Conservation (phyloP, 345 rosid species). For the Rhodomyrtus tomentosa region DNA sequence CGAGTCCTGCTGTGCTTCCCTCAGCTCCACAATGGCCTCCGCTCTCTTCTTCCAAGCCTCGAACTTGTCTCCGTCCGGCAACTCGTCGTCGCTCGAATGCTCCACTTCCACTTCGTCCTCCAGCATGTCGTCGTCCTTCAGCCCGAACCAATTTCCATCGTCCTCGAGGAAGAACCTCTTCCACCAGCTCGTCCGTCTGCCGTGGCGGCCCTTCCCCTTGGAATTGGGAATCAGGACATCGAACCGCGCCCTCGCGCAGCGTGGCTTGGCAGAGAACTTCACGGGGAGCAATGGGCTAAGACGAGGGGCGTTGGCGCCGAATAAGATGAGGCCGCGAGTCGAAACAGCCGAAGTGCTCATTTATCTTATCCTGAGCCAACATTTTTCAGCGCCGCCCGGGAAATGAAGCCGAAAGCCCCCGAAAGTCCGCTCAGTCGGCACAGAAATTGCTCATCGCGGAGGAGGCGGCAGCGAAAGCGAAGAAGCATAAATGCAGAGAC, state of each 20-base stretch:
- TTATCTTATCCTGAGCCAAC: constrained; percentile 33
- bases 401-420: neutral
- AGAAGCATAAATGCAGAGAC: neutral
- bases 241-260: constrained; percentile 11
- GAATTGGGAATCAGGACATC: constrained; percentile 29
- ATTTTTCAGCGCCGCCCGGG: constrained; percentile 17
- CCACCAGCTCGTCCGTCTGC: constrained; percentile 67
- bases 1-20: constrained; percentile 69
- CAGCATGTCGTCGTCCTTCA: constrained; percentile 46
- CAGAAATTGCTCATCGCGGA: neutral
- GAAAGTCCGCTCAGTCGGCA: neutral
- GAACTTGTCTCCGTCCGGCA: constrained; percentile 50
- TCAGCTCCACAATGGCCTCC: constrained; percentile 81
- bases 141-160: constrained; percentile 84
- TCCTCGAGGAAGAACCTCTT: constrained; percentile 65
- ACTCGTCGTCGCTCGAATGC: constrained; percentile 17
- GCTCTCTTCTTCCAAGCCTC: constrained; percentile 93
- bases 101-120: constrained; percentile 19
- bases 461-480: neutral
- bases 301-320: constrained; percentile 8
- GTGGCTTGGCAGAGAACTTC: neutral
- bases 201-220: neutral
- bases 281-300: constrained; percentile 5
- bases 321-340: constrained; percentile 29
- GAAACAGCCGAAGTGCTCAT: constrained; percentile 63